phyloP scores from a whole-genome alignment of 176 grass and related monocot species.

The Avena atlantica region DNA sequence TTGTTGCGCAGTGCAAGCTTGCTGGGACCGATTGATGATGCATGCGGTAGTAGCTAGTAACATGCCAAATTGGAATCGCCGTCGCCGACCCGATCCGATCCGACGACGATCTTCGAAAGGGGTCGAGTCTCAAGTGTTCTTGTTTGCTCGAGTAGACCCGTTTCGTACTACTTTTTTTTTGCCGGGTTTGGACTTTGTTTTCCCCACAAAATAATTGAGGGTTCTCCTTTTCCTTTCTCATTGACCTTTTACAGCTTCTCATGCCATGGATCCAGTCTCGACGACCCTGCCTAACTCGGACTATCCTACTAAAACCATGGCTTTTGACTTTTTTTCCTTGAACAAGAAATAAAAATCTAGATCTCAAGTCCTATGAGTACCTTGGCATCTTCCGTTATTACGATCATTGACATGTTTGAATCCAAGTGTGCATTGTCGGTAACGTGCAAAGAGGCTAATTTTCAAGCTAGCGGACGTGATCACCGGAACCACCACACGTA shows the following conservation, averaged over 20 bases:
- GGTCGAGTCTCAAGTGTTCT: neutral
- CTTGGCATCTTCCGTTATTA: conserved; percentile 18
- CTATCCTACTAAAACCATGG: neutral
- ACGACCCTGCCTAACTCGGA: conserved; percentile 44
- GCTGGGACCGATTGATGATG: neutral
- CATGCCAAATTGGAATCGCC: conserved; percentile 45
- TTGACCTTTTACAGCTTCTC: conserved; percentile 27
- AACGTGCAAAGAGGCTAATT: conserved; percentile 37
- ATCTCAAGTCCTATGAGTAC: neutral
- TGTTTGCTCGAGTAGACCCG: neutral
- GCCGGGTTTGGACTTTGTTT: neutral
- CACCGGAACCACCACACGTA: conserved; percentile 50
- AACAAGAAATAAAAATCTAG: neutral
- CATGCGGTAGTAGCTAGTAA: neutral
- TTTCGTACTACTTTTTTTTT: too few species aligned
- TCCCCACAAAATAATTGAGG: neutral
- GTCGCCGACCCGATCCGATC: conserved; percentile 9
- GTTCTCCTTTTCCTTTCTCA: conserved; percentile 1
- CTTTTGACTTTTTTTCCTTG: conserved; percentile 39
- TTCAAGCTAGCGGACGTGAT: conserved; percentile 41
- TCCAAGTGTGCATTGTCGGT: conserved; percentile 44
- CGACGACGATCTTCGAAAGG: neutral
- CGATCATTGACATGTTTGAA: conserved; percentile 36
- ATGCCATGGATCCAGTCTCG: neutral
- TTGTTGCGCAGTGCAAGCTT: neutral